Evolutionary conservation across 306 rosid species (phyloP), one percentile per base, ranked within the genome.

Genomic region (Calophaca sinica): DNA sequence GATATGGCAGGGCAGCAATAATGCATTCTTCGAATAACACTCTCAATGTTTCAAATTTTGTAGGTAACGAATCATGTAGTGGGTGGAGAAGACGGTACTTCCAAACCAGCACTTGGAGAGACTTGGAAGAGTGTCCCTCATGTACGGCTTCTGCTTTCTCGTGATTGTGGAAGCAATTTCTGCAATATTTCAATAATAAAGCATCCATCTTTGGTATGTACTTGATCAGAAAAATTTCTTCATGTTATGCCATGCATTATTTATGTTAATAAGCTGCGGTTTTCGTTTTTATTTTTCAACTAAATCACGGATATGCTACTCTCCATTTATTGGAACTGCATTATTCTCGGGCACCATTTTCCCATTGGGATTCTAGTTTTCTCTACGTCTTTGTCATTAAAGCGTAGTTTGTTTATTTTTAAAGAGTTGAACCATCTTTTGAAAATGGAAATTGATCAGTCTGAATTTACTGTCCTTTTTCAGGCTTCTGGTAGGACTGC

Each of bases 91-190:
- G 87, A 86, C 28, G 94, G 98, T 73, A 52, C 74, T 67, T 76
- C 92, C 50, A 94, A 94, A 82, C 94, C 98, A 15, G 96, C 98
- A 81, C 94, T 94, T 29, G 97, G 98, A 74, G 93, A 94, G 87
- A 89, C 89, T 74, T 94, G 98, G 98, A 94, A 94, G 85, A 88
- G 89, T 72, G 80, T 94, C 33, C 91, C 97, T 65, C 96, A 89
- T 72, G 86, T 87, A 45, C 84, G 97, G 66, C 87, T 91, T 80
- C 72, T 81, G 54, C 91, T 91, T 75, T 86, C 91, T 57, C 84
- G 81, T 70, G 90, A 89, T 20, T 84, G 66, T 46, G 88, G 87
- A 75, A 77, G 84, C 82, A 72, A 77, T 15, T 41, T 60, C 51
- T 80, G 85, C 70, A 82, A 48, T 15, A 74, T 88, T 58, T 88